Conservation (phyloP, 306 rosid genomes). For the Alnus glutinosa region DNA sequence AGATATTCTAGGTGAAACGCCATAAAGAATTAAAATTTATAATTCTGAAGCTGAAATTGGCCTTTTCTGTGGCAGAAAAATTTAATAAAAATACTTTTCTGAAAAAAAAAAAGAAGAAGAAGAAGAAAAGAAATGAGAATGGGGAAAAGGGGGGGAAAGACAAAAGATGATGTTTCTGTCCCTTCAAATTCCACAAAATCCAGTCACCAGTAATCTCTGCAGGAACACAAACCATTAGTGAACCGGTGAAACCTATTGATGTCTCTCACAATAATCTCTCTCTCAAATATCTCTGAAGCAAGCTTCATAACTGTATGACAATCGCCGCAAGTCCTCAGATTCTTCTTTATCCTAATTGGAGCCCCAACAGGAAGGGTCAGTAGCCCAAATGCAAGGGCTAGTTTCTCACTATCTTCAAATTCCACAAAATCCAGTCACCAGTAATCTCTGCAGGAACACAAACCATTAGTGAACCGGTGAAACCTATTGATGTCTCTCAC, state of each 20-base stretch:
- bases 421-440: conserved; percentile 41
- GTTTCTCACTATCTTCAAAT: conserved; percentile 59
- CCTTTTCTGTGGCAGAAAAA: not conserved
- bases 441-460: conserved; percentile 55
- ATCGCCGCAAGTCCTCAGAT: conserved; percentile 59
- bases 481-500: conserved; percentile 56
- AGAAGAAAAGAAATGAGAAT: not conserved
- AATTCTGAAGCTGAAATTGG: not conserved
- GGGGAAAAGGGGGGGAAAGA: not conserved
- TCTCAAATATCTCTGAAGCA: conserved; percentile 49
- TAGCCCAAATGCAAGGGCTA: conserved; percentile 63
- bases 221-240: conserved; percentile 53
- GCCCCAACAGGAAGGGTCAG: conserved; percentile 51
- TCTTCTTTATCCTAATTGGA: conserved; percentile 56
- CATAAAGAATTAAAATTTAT: not conserved
- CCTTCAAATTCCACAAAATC: not conserved
- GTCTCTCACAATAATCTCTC: conserved; percentile 60
- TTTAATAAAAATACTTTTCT: not conserved
- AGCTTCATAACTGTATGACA: conserved; percentile 53
- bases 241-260: conserved; percentile 54
- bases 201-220: conserved; percentile 58
- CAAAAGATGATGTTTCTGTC: conserved; percentile 8
- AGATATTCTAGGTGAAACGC: not conserved
- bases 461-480: conserved; percentile 51
- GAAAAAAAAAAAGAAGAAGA: not conserved